Evolutionary conservation across 2,329 filamentous ascomycete species (phyloP), one percentile per base, ranked within the genome.

Genomic region (Scolecobasidium constrictum): DNA sequence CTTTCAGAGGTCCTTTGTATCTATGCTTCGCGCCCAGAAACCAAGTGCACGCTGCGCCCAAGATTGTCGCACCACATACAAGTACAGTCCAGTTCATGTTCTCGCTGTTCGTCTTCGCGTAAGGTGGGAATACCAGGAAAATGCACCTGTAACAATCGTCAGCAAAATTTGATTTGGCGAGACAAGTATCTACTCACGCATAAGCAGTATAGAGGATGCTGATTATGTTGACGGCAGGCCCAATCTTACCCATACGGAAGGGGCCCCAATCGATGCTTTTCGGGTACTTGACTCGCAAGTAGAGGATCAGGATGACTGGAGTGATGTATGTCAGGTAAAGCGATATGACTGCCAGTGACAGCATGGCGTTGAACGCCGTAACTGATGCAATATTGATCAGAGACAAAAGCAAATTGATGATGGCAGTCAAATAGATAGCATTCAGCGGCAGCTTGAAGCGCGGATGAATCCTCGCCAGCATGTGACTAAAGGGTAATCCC

Each of bases 351-450:
- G 50, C 50, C 2, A 62, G 53, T 2, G 57, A 59, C 19, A 59
- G 49, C 23, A 60, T 51, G 22, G 56, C 57, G 35, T 54, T 53
- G 41, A 58, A 53, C 11, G 56, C 56, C 0, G 49, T 49, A 9
- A 46, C 50, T 11, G 51, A 55, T 35, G 49, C 52, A 19, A 49
- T 39, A 35, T 47, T 35, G 26, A 50, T 44, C n/a, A 49, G 22
- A 20, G 43, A 43, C 12, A 50, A 40, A 4, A 50, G 56, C 62
- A 70, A 64, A 37, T 71, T 62, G 4, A 68, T 58, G 1, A 67
- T 47, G 0, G 67, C 69, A 5, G 67, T 49, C 3, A 72, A 57
- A 9, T 57, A 50, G 4, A 70, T 51, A 2, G 65, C 56, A 47
- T 57, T 62, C 23, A 70, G 51, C 0, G 68, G 68, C 0, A 67